Evolutionary conservation across 495 filamentous ascomycete genomes (phyloP), one percentile per base, ranked within the genome.

Genomic region (Aspergillus leporis): DNA sequence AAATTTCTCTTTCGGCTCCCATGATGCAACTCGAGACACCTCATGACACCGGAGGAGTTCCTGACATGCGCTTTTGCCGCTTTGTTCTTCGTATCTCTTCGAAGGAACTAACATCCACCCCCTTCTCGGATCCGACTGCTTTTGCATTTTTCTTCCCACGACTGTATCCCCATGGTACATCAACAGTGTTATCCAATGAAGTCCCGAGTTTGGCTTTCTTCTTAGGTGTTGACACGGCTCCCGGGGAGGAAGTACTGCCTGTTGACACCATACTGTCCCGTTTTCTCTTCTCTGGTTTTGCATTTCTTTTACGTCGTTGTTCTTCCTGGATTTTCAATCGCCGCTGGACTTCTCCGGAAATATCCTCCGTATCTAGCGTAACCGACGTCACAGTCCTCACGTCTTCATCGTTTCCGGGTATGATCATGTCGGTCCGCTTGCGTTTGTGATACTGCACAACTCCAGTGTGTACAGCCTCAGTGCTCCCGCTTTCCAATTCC

Each of bases 311-410:
- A 10, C 62, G 63, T 0, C 75, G 72, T 3, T 59, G 58, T 52
- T 76, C 72, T 43, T 78, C 74, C 48, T 72, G 73, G 48, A 78
- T 76, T 12, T 62, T 56, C 8, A 80, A 59, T 32, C 77, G 65
- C 36, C 74, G 67, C 54, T 76, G 73, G 4, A 80, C 77, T 38
- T 78, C 75, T 21, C 69, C 72, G 0, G 77, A 80, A 32, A 80
- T 80, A 51, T 80, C 77, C 51, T 80, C 77, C 25, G 74, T 78
- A n/a, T 75, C 74, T n/a, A 63, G 23, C 19, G 71, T 62, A 3
- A 69, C 61, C 0, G 70, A 65, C 16, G 65, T 64, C 32, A 53
- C 60, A 43, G 61, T 55, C 23, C 58, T 25, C 25, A 56, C 55
- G 21, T 68, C 68, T 22, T 68, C 64, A 47, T 66, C 59, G 18